These are phyloP conservation scores for Phycomyces nitens DNA, from an alignment of 192 early-diverging fungal species.

Conservation along the genomic window DNA sequence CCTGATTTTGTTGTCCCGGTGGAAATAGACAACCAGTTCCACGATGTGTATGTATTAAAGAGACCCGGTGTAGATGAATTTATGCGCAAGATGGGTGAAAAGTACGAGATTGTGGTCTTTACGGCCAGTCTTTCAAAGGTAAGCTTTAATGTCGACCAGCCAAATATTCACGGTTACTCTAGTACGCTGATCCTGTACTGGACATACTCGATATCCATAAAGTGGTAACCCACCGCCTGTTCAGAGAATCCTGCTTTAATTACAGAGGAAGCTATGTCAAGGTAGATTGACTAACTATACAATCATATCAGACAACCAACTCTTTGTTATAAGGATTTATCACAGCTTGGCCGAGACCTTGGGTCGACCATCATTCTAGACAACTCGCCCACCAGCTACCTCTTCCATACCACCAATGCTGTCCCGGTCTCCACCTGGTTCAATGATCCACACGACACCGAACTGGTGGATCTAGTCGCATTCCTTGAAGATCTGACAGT, in stretches of 20 bases:
- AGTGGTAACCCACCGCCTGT: constrained; percentile 89
- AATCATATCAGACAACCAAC: neutral
- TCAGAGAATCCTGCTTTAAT: constrained; percentile 92
- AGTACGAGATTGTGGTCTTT: constrained; percentile 93
- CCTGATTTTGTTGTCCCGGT: constrained; percentile 93
- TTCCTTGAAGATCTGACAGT: constrained; percentile 89
- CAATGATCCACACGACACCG: constrained; percentile 94
- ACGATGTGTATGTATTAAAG: constrained; percentile 95
- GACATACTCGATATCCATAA: constrained; percentile 83
- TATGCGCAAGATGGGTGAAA: constrained; percentile 76
- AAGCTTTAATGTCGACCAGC: no score
- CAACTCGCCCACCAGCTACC: constrained; percentile 94
- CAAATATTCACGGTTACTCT: no score
- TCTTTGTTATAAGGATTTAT: constrained; percentile 68
- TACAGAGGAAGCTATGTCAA: constrained; percentile 98
- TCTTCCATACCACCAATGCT: constrained; percentile 94
- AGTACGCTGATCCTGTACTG: constrained; percentile 97
- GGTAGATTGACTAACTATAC: constrained; percentile 26
- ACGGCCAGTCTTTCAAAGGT: constrained; percentile 92
- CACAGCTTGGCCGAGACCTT: constrained; percentile 82
- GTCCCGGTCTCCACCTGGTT: constrained; percentile 96
- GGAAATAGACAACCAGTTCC: constrained; percentile 84
- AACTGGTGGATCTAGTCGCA: constrained; percentile 89
- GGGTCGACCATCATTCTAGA: constrained; percentile 88
- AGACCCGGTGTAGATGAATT: constrained; percentile 93